Percentiles rank a stretch among this genome's conserved stretches.
These are phyloP conservation scores for Nematocida ausubeli DNA, from an alignment of 371 early-diverging fungal species.

Conservation along the genomic window DNA sequence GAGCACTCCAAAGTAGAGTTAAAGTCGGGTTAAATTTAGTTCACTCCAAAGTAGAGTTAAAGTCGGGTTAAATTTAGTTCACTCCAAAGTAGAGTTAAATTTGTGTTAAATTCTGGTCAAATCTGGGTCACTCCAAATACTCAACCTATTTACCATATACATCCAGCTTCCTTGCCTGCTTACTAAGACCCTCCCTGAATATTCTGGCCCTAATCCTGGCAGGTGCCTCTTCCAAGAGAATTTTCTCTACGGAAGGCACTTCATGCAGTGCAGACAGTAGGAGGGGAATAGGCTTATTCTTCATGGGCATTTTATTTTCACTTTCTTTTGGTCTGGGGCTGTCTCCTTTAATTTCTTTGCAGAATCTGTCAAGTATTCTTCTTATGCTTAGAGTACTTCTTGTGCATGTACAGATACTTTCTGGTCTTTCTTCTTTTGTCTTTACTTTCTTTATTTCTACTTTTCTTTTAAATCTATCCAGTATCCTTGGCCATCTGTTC, in stretches of 20 bases:
- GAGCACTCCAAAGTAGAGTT: too few species aligned
- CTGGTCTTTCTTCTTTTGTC: not conserved
- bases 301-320: not conserved
- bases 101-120: too few species aligned
- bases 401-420: not conserved
- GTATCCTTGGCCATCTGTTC: too few species aligned
- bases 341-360: not conserved
- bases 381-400: not conserved
- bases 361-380: not conserved
- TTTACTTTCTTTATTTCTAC: not conserved
- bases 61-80: too few species aligned
- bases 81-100: too few species aligned
- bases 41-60: too few species aligned
- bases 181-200: constrained; percentile 11
- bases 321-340: too few species aligned
- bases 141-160: too few species aligned
- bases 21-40: too few species aligned
- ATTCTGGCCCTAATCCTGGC: not conserved
- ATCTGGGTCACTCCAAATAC: too few species aligned
- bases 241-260: not conserved
- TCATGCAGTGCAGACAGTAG: not conserved
- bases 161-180: not conserved
- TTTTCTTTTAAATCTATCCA: not conserved
- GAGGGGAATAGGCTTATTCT: not conserved
- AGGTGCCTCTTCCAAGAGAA: not conserved